Base-by-base conservation (phyloP, 2,329 filamentous ascomycete species). In the Fusarium nodosum region DNA sequence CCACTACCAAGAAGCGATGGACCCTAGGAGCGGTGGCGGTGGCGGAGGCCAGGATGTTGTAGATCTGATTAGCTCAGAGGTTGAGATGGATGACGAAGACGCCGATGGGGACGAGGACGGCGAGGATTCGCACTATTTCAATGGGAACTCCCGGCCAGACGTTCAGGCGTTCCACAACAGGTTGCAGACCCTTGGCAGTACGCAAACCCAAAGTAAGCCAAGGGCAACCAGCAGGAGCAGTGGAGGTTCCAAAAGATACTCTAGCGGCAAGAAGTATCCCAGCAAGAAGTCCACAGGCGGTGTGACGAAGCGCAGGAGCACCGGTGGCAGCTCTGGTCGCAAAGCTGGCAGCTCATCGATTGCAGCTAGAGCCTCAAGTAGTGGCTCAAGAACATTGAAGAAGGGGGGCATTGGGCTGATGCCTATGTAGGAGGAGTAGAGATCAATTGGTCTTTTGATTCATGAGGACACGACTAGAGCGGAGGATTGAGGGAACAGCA, bases 31-130 rank as follows among this genome's bases (percentile, higher is more conserved):
- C 24, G 51, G 69, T n/a, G 53, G 61, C 30, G 57, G 61, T 24
- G 71, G 68, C 47, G 57, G 61, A 26, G 71, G 68, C 47, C 74
- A 78, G 58, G 82, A 85, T 24, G 77, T 88, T 30, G 86, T 90
- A 30, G 85, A 90, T 66, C 79, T 90, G 26, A 83, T 88, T 64
- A 85, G 83, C 69, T 83, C 82, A 4, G 83, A 81, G 26, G 66
- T 78, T 20, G 80, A 80, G 31, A 69, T 76, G 52, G 78, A 82
- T 18, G 77, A 82, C 3, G 33, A 52, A 41, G 79, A 79, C 5
- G 75, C 77, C 5, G 77, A 76, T 5, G 77, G 80, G 24, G 79
- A 80, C 2, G 79, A 78, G 16, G 78, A 78, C 1, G 79, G 79
- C 18, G 79, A 81, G 55, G 74, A 80, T 30, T 88, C 86, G 3